phyloP scores from a whole-genome alignment of 441 rosid genomes.

The Eugenia klotzschiana region DNA sequence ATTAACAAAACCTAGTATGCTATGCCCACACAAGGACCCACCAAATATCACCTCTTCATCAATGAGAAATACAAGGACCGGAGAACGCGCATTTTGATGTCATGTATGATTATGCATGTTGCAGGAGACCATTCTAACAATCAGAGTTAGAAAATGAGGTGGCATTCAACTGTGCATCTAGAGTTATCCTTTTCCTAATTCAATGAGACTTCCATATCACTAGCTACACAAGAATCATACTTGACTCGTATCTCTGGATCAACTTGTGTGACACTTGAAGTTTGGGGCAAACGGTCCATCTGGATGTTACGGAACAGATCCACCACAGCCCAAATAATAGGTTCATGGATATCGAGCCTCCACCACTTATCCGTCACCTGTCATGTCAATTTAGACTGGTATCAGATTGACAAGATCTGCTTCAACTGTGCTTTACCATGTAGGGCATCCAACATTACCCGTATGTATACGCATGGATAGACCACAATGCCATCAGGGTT shows the following conservation, averaged over 20 bases:
- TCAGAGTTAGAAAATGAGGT: not conserved
- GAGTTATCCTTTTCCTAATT: not conserved
- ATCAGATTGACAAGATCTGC: not conserved
- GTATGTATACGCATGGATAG: constrained; percentile 74
- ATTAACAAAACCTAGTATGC: not conserved
- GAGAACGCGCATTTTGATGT: not conserved
- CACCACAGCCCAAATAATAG: constrained; percentile 84
- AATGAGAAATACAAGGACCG: not conserved
- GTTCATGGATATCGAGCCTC: constrained; percentile 95
- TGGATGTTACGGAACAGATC: constrained; percentile 81
- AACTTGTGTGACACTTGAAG: constrained; percentile 64
- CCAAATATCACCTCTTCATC: not conserved
- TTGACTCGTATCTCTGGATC: constrained; percentile 93
- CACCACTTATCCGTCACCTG: constrained; percentile 83
- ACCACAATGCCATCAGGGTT: constrained; percentile 70
- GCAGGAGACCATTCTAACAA: not conserved
- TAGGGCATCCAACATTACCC: constrained; percentile 44
- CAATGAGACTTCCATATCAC: not conserved
- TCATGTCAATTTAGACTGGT: constrained; percentile 5
- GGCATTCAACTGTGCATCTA: not conserved
- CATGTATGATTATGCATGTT: not conserved
- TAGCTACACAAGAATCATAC: constrained; percentile 30
- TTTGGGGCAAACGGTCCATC: constrained; percentile 65
- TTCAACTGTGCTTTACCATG: not conserved
- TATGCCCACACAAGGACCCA: not conserved